Evolutionary conservation across 768 basidiomycete species (phyloP).

Genomic region (Mycena floridula): DNA sequence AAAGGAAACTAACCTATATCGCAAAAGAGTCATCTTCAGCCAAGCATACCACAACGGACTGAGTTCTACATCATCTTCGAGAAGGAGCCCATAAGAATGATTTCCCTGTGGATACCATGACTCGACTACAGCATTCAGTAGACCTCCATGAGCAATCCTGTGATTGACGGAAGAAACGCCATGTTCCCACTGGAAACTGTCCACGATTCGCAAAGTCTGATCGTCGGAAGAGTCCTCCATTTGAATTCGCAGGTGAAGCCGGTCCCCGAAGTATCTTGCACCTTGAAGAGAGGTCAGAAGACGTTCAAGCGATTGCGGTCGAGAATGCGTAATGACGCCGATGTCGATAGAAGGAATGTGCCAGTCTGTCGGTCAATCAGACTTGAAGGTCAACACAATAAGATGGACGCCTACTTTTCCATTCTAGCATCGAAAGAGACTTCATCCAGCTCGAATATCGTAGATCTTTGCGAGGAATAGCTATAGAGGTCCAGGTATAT

Average conservation of each 20-base stretch:
- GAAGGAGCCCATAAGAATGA: slow-evolving; percentile 69
- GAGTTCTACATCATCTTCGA: slow-evolving; percentile 85
- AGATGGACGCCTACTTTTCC: slow-evolving; percentile 39
- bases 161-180: slow-evolving; percentile 60
- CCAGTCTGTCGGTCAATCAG: slow-evolving; percentile 53
- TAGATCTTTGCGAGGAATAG: slow-evolving; percentile 44
- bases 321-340: slow-evolving; percentile 71
- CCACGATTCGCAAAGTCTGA: slow-evolving; percentile 48
- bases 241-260: slow-evolving; percentile 58
- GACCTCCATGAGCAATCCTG: slow-evolving; percentile 71
- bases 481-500: slow-evolving; percentile 28
- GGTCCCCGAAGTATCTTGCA: slow-evolving; percentile 65
- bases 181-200: slow-evolving; percentile 51
- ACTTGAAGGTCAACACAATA: slow-evolving; percentile 8
- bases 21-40: slow-evolving; percentile 73
- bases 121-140: slow-evolving; percentile 80
- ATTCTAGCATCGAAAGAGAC: slow-evolving; percentile 48
- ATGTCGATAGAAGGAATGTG: slow-evolving; percentile 62
- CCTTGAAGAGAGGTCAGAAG: slow-evolving; percentile 54
- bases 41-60: slow-evolving; percentile 84
- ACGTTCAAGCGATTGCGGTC: slow-evolving; percentile 64
- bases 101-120: slow-evolving; percentile 80
- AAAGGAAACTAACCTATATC: slow-evolving; percentile 52
- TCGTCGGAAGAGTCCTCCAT: slow-evolving; percentile 69
- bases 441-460: slow-evolving; percentile 56